Evolutionary conservation across 495 filamentous ascomycete species (phyloP).

Genomic region (Glarea lozoyensis): DNA sequence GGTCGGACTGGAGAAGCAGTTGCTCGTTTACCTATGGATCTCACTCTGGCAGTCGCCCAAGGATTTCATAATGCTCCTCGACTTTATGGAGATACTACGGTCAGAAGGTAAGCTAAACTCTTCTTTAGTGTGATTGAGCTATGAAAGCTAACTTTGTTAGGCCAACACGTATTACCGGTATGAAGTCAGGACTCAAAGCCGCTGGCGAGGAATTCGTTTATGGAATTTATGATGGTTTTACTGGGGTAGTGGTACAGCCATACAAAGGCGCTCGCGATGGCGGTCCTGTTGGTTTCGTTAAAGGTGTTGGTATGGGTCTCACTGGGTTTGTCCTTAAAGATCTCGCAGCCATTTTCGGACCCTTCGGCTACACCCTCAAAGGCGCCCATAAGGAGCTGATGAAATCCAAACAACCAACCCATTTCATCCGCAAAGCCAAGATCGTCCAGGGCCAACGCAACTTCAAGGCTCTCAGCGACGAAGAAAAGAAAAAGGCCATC

Average conservation of each 20-base stretch:
- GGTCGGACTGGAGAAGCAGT: conserved; percentile 37
- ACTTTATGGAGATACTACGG: conserved; percentile 56
- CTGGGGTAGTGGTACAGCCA: conserved; percentile 60
- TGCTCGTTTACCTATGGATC: conserved; percentile 45
- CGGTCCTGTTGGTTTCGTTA: conserved; percentile 50
- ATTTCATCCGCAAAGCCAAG: conserved; percentile 38
- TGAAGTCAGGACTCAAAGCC: conserved; percentile 57
- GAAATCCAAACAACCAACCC: conserved; percentile 35
- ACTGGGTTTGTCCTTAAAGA: conserved; percentile 67
- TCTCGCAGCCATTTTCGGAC: conserved; percentile 52
- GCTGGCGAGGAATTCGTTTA: conserved; percentile 59
- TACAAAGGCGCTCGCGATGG: conserved; percentile 49
- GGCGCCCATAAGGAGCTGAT: conserved; percentile 49
- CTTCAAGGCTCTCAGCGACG: conserved; percentile 20
- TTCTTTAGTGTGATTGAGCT: no score
- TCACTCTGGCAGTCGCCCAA: conserved; percentile 64
- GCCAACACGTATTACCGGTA: conserved; percentile 54
- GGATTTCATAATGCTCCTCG: conserved; percentile 80
- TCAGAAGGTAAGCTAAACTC: conserved; percentile 16
- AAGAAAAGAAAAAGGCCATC: conserved; percentile 19
- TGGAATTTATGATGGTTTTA: conserved; percentile 67
- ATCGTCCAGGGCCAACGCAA: conserved; percentile 39
- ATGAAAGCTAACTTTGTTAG: conserved; percentile 26
- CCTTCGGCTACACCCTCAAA: conserved; percentile 56
- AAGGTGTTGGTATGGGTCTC: conserved; percentile 66